These are phyloP conservation scores for Glaciozyma antarctica DNA, from an alignment of 768 basidiomycete genomes.

Conservation along the genomic window DNA sequence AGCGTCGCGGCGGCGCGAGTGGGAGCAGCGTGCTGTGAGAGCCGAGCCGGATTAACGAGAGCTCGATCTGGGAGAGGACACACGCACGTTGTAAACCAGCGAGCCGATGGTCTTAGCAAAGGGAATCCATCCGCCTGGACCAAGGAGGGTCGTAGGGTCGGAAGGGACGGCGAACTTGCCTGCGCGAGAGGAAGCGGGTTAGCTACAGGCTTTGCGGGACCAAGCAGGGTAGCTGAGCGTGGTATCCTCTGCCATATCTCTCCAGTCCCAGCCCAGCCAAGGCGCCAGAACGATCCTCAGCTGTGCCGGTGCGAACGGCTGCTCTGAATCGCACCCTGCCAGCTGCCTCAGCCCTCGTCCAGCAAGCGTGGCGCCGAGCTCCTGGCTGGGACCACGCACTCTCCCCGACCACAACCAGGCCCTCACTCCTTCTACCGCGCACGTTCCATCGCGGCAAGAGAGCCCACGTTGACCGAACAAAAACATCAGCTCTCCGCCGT, in stretches of 20 bases:
- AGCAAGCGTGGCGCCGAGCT: too few species aligned
- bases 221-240: background rate
- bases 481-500: background rate
- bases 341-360: too few species aligned
- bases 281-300: too few species aligned
- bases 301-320: too few species aligned
- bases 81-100: conserved; percentile 19
- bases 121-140: conserved; percentile 14
- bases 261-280: too few species aligned
- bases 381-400: too few species aligned
- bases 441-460: too few species aligned
- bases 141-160: conserved; percentile 6
- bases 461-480: background rate
- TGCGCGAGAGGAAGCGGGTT: background rate
- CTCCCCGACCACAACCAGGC: too few species aligned
- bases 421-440: too few species aligned
- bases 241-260: background rate
- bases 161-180: conserved; percentile 14
- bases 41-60: background rate
- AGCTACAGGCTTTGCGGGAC: background rate
- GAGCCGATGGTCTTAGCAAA: conserved; percentile 14
- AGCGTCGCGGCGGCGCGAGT: conserved; percentile 80
- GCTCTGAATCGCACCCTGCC: too few species aligned
- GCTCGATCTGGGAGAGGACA: background rate
- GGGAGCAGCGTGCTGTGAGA: conserved; percentile 72